phyloP scores from a whole-genome alignment of 1,284 basidiomycete species.

The Xanthoconium separans region DNA sequence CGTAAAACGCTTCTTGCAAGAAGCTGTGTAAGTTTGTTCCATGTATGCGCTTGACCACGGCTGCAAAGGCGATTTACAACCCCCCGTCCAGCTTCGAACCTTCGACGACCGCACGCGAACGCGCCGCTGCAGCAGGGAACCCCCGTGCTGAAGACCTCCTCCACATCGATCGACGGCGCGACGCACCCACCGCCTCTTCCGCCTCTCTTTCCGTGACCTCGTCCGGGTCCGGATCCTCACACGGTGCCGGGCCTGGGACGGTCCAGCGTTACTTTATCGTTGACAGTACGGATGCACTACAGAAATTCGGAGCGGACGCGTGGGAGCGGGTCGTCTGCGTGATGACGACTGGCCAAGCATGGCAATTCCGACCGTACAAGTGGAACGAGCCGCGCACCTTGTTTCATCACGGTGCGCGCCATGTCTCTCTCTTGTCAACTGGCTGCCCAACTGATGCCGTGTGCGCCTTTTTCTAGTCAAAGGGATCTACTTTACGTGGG shows the following conservation, averaged over 20 bases:
- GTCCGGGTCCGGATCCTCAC: neutral
- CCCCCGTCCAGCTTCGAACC: constrained; percentile 69
- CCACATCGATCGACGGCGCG: constrained; percentile 76
- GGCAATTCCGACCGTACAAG: constrained; percentile 97
- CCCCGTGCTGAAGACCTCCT: constrained; percentile 81
- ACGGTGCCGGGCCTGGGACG: constrained; percentile 14
- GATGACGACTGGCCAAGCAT: constrained; percentile 92
- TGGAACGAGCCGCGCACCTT: constrained; percentile 91
- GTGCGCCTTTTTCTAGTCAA: constrained; percentile 58
- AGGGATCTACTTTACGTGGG: constrained; percentile 91
- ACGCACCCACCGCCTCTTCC: constrained; percentile 50
- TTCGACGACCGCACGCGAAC: constrained; percentile 70
- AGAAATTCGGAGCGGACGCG: constrained; percentile 87
- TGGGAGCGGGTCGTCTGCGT: constrained; percentile 97
- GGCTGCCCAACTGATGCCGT: neutral
- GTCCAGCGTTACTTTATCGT: constrained; percentile 75
- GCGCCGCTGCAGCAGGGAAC: constrained; percentile 70
- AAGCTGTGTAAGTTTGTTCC: constrained; percentile 61
- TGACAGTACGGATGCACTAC: constrained; percentile 89
- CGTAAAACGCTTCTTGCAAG: constrained; percentile 90
- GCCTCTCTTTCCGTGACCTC: neutral
- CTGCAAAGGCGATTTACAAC: neutral
- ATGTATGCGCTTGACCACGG: no score
- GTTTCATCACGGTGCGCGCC: constrained; percentile 81
- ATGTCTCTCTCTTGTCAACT: neutral